These are phyloP conservation scores for Aphanomyces euteiches DNA, from an alignment of 352 stramenopile species.

Conservation along the genomic window DNA sequence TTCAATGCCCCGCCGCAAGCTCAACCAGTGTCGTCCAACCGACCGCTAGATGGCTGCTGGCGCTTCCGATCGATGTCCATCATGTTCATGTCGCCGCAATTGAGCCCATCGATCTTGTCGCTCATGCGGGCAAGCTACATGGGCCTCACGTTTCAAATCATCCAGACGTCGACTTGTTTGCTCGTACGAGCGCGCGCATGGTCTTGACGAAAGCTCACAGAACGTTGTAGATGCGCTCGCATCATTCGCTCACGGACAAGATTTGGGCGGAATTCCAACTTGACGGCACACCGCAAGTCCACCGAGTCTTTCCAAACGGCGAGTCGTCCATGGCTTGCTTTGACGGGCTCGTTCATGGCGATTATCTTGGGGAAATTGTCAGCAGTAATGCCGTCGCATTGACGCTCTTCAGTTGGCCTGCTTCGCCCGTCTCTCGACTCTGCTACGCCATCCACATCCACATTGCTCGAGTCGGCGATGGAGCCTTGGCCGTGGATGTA, in stretches of 20 bases:
- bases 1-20: too few species aligned
- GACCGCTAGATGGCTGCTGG: too few species aligned
- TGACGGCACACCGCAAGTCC: constrained; percentile 7
- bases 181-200: constrained; percentile 8
- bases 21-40: too few species aligned
- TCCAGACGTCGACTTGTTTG: background rate
- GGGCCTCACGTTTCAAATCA: constrained; percentile 13
- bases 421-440: background rate
- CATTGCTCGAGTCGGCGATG: background rate
- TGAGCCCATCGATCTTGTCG: constrained; percentile 6
- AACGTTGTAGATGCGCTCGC: background rate
- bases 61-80: too few species aligned
- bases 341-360: constrained; percentile 9
- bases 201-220: background rate
- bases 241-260: background rate
- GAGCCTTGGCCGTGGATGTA: background rate
- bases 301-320: constrained; percentile 27
- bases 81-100: too few species aligned
- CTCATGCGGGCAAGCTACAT: constrained; percentile 3
- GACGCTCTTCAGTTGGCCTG: constrained; percentile 23
- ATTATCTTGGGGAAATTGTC: constrained; percentile 17
- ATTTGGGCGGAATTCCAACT: constrained; percentile 22
- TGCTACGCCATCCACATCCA: constrained; percentile 12
- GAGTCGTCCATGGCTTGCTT: constrained; percentile 23
- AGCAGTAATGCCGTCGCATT: background rate